These are phyloP conservation scores for Ramaria rubella DNA, from an alignment of 768 basidiomycete species.

Conservation along the genomic window DNA sequence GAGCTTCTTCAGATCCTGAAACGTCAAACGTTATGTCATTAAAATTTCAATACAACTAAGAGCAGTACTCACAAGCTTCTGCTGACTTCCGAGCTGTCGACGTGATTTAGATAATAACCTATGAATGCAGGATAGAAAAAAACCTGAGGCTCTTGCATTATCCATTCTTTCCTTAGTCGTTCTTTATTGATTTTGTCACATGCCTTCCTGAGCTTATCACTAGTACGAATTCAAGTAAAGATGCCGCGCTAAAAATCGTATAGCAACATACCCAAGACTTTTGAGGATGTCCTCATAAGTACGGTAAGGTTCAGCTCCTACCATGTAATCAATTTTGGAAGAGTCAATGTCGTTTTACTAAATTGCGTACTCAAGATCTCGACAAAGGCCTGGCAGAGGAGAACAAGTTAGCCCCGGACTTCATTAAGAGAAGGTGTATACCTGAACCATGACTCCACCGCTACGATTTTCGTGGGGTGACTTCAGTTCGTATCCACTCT, in stretches of 20 bases:
- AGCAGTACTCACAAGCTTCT: not conserved
- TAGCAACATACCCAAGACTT: not conserved
- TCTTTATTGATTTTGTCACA: not conserved
- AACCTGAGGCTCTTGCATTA: constrained; percentile 11
- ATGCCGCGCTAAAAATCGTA: not conserved
- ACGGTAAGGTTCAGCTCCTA: constrained; percentile 1
- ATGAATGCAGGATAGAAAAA: not conserved
- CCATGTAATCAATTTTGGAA: not conserved
- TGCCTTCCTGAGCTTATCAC: not conserved
- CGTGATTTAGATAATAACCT: not conserved
- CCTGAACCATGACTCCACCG: constrained; percentile 9
- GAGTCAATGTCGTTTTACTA: not conserved
- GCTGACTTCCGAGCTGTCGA: constrained; percentile 3
- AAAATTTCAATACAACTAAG: not conserved
- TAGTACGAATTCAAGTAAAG: not conserved
- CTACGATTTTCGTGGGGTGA: not conserved
- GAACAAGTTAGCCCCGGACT: not conserved
- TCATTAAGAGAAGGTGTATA: not conserved
- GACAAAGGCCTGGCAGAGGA: constrained; percentile 3
- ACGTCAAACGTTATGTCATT: not conserved
- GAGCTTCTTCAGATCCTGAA: not conserved
- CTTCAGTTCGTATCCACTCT: constrained; percentile 7
- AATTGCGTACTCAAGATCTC: constrained; percentile 1
- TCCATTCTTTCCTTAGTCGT: not conserved
- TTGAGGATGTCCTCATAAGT: constrained; percentile 9